Percentiles rank a stretch among this genome's conserved stretches.
These are phyloP conservation scores for Mycosphaerella sp. DNA, from an alignment of 2,329 filamentous ascomycete species.

Conservation along the genomic window DNA sequence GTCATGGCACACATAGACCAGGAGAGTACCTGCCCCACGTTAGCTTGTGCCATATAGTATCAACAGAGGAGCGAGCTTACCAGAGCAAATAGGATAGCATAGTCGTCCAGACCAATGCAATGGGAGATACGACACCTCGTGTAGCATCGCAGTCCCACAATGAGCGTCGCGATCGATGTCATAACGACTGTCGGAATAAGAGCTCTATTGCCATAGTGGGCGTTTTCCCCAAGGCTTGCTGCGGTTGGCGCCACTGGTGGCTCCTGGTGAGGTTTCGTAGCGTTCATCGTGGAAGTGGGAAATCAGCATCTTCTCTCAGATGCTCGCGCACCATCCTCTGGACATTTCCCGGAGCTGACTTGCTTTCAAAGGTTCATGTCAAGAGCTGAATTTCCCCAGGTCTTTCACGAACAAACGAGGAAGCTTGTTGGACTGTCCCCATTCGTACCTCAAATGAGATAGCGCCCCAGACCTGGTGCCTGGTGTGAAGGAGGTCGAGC, in stretches of 20 bases:
- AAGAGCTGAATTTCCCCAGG: too few relatives aligned
- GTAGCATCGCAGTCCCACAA: conserved; percentile 34
- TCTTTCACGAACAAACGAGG: too few relatives aligned
- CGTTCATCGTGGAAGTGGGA: not conserved
- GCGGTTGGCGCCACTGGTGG: conserved; percentile 13
- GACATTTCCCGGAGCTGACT: not conserved
- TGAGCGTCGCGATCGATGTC: conserved; percentile 27
- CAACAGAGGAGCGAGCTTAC: conserved; percentile 19
- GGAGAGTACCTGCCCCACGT: conserved; percentile 22
- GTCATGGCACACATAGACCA: conserved; percentile 31
- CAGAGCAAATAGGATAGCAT: conserved; percentile 34
- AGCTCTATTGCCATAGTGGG: conserved; percentile 30
- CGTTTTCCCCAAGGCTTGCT: conserved; percentile 16
- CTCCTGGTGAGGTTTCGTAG: not conserved
- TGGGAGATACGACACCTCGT: conserved; percentile 31
- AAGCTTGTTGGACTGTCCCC: too few relatives aligned
- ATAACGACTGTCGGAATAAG: conserved; percentile 32
- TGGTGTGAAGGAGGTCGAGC: too few relatives aligned
- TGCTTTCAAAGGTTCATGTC: not conserved
- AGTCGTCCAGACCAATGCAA: conserved; percentile 35
- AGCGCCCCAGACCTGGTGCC: too few relatives aligned
- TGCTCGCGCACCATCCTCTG: not conserved
- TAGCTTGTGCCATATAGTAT: not conserved
- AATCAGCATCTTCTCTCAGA: not conserved
- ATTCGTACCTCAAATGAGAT: too few relatives aligned